Conservation (phyloP, 2,329 filamentous ascomycete genomes). For the Apiospora phragmitis region DNA sequence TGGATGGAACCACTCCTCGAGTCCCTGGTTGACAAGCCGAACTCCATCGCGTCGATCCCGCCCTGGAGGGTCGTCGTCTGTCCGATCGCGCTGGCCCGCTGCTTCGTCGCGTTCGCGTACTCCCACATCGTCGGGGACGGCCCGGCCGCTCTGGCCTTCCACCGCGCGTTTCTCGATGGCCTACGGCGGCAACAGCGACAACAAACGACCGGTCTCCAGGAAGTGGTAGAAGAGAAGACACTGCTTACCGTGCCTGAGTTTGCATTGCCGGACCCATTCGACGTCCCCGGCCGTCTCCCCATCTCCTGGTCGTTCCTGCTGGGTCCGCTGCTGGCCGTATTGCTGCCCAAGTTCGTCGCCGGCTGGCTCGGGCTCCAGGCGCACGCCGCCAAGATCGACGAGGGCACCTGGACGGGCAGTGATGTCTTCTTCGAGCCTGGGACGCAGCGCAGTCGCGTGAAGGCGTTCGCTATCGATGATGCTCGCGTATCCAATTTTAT, state of each 20-base stretch:
- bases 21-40: conserved; percentile 34
- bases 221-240: background rate
- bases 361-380: conserved; percentile 33
- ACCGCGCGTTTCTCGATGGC: conserved; percentile 38
- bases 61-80: conserved; percentile 44
- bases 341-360: conserved; percentile 36
- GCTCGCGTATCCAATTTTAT: conserved; percentile 29
- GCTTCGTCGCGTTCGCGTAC: conserved; percentile 40
- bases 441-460: conserved; percentile 30
- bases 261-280: conserved; percentile 36
- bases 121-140: conserved; percentile 47
- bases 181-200: background rate
- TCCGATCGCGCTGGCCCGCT: conserved; percentile 25
- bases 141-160: conserved; percentile 41
- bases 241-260: conserved; percentile 13
- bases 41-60: conserved; percentile 30
- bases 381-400: conserved; percentile 25
- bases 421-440: conserved; percentile 27
- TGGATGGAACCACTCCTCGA: conserved; percentile 27
- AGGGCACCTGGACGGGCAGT: conserved; percentile 35
- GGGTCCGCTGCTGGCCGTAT: conserved; percentile 35
- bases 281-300: conserved; percentile 36
- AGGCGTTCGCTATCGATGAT: conserved; percentile 32
- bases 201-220: background rate
- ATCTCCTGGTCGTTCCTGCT: conserved; percentile 47